Evolutionary conservation across 805 yeast genomes (phyloP), one percentile per base, ranked within the genome.

Genomic region (Suhomyces sp.): DNA sequence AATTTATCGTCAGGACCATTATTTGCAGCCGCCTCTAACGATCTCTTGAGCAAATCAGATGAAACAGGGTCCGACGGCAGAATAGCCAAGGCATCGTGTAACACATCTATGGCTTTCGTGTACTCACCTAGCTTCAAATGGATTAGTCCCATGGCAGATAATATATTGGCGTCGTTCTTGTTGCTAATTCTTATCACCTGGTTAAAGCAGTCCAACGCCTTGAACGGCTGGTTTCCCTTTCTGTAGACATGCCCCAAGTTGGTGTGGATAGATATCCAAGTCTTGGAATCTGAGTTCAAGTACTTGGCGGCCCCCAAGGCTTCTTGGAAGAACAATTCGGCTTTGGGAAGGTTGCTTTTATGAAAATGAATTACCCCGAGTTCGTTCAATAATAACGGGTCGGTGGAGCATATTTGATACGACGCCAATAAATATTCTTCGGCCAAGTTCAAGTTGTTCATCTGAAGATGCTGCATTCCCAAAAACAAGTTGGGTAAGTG

Each of bases 381-480:
- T 66, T 94, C 99, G 68, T 94, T 94, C 56, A 94, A 75, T 44
- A 94, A 71, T 47, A 93, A 70, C 3, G 99, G 98, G 68, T 94
- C 99, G 3, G 82, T 76, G 22, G 88, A 85, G 68, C 97, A 92
- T 2, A 91, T 82, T 19, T 84, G 83, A 60, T 83, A 85, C 0
- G 97, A 82, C 4, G 92, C 81, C 53, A 77, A 71, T 27, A 94
- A 78, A 63, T 92, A 94, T 66, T 93, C 97, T 60, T 88, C 92
- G 0, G 98, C 90, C 51, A 94, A 73, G 5, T 85, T 80, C 46
- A 88, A 75, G 60, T 92, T 91, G 66, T 86, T 87, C 85, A 93
- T 87, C 54, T 90, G 91, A 60, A 91, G 72, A 67, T 94, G 93
- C 72, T 94, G 98, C 97, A 94, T 94, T 1, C 99, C 99, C 40